These are phyloP conservation scores for Yarrowia hollandica DNA, from an alignment of 805 yeast species.

Conservation along the genomic window DNA sequence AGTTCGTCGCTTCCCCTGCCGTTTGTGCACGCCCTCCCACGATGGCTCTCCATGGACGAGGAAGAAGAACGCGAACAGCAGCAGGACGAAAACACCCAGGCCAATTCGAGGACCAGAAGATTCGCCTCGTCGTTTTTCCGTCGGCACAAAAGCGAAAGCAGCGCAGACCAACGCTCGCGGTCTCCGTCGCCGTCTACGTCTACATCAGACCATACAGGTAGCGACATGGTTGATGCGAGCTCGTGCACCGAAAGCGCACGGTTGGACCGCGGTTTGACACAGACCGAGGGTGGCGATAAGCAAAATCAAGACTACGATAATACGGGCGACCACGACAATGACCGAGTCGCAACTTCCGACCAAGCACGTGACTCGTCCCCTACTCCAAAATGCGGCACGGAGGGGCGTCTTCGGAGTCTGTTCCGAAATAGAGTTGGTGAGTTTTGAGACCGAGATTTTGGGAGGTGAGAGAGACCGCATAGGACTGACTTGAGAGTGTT, in stretches of 20 bases:
- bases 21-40: not conserved
- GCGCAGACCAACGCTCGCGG: not conserved
- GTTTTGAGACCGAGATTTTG: not conserved
- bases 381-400: not conserved
- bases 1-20: constrained; percentile 3
- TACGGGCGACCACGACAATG: too few relatives aligned
- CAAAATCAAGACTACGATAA: too few relatives aligned
- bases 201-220: not conserved
- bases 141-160: constrained; percentile 1
- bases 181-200: too few relatives aligned
- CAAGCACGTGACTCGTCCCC: not conserved
- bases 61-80: not conserved
- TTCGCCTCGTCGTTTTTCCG: not conserved
- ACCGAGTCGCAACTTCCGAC: too few relatives aligned
- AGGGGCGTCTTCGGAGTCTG: not conserved
- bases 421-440: constrained; percentile 4
- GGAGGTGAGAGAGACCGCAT: not conserved
- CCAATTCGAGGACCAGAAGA: not conserved
- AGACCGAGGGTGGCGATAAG: not conserved
- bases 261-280: not conserved
- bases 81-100: not conserved
- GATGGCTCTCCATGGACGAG: constrained; percentile 16
- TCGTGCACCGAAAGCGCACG: not conserved
- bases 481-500: not conserved
- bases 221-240: constrained; percentile 10